Evolutionary conservation across 306 rosid species (phyloP).

Genomic region (Rosa lucieae): DNA sequence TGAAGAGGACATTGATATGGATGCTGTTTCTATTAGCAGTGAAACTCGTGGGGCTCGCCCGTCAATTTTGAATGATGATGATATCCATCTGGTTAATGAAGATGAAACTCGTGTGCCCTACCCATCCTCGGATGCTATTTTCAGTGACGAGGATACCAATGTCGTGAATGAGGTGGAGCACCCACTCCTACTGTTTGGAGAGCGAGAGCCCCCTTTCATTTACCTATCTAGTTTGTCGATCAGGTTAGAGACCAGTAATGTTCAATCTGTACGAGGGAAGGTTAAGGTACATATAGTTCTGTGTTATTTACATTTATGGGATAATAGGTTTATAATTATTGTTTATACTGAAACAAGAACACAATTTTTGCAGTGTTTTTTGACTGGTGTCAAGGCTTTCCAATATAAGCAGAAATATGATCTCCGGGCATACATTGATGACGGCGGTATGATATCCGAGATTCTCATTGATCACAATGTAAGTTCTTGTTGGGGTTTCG

Average conservation of each 20-base stretch:
- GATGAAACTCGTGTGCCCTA: slow-evolving; percentile 14
- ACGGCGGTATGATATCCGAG: slow-evolving; percentile 90
- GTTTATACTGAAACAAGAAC: slow-evolving; percentile 21
- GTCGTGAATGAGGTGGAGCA: slow-evolving; percentile 44
- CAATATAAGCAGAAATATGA: slow-evolving; percentile 67
- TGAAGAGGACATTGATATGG: slow-evolving; percentile 35
- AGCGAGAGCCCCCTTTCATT: slow-evolving; percentile 67
- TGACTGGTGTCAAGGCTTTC: slow-evolving; percentile 91
- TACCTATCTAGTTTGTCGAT: slow-evolving; percentile 84
- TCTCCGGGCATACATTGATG: slow-evolving; percentile 79
- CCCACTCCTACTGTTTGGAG: slow-evolving; percentile 48
- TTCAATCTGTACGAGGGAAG: slow-evolving; percentile 58
- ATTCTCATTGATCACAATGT: slow-evolving; percentile 70
- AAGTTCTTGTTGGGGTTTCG: slow-evolving; percentile 36
- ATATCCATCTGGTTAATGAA: slow-evolving; percentile 17
- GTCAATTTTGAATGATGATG: slow-evolving; percentile 34
- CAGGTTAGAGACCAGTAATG: slow-evolving; percentile 60
- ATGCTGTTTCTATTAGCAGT: slow-evolving; percentile 23
- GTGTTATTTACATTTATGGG: slow-evolving; percentile 19
- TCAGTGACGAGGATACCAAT: slow-evolving; percentile 33
- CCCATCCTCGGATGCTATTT: slow-evolving; percentile 30
- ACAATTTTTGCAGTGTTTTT: slow-evolving; percentile 62
- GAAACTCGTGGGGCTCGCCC: slow-evolving; percentile 32
- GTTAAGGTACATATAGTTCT: slow-evolving; percentile 57
- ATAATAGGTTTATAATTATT: slow-evolving; percentile 2